phyloP scores from a whole-genome alignment of 2,329 filamentous ascomycete species.

The Xylariomycetidae sp. region DNA sequence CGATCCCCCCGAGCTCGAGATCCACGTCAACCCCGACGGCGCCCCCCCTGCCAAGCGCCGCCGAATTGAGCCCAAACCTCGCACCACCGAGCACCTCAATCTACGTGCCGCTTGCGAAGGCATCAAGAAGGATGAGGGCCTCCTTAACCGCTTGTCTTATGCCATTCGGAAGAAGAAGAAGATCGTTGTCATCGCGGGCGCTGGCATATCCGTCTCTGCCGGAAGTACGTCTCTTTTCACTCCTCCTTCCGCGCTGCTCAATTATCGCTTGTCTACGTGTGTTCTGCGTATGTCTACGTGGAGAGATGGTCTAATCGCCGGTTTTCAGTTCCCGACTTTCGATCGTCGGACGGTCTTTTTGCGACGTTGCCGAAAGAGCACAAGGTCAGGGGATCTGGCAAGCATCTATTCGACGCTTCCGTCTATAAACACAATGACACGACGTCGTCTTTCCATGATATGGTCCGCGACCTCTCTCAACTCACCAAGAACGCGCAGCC shows the following conservation, averaged over 20 bases:
- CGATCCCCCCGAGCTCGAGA: conserved; percentile 34
- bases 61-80: conserved; percentile 56
- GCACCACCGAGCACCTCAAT: conserved; percentile 79
- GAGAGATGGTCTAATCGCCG: too few relatives aligned
- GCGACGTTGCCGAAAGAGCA: conserved; percentile 79
- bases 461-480: conserved; percentile 85
- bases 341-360: conserved; percentile 86
- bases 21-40: conserved; percentile 47
- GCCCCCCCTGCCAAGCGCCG: conserved; percentile 72
- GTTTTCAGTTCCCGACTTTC: conserved; percentile 82
- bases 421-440: conserved; percentile 91
- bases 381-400: conserved; percentile 88
- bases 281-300: too few relatives aligned
- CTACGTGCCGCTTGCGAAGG: conserved; percentile 50
- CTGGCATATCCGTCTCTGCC: conserved; percentile 93
- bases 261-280: too few relatives aligned
- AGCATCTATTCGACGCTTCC: conserved; percentile 93
- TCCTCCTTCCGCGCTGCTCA: too few relatives aligned
- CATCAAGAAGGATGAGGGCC: conserved; percentile 44
- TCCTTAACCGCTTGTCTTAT: conserved; percentile 68
- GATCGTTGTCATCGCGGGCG: conserved; percentile 93
- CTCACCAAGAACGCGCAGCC: conserved; percentile 74
- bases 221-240: conserved; percentile 65
- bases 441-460: conserved; percentile 88
- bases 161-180: conserved; percentile 85